Percentiles rank a stretch among this genome's conserved stretches.
Evolutionary conservation across 2,329 filamentous ascomycete genomes (phyloP).

Genomic region (Colletotrichum sp.): DNA sequence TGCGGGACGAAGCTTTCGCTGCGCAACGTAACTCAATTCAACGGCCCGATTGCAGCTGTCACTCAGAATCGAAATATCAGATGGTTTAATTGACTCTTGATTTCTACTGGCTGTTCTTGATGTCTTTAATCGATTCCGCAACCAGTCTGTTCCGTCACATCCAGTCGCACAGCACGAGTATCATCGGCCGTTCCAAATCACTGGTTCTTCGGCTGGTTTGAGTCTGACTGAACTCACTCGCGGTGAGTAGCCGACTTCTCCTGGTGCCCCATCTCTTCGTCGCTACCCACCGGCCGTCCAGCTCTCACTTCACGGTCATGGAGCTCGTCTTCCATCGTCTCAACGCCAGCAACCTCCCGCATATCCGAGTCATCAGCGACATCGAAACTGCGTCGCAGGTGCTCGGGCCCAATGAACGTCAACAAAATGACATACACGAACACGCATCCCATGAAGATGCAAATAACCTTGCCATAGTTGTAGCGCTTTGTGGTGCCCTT

Average conservation of each 20-base stretch:
- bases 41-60: not conserved
- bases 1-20: not conserved
- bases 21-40: not conserved
- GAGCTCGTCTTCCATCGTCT: slow-evolving; percentile 27
- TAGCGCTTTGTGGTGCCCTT: slow-evolving; percentile 58
- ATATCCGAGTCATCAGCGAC: slow-evolving; percentile 53
- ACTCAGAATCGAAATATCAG: not conserved
- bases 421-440: slow-evolving; percentile 67
- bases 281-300: not conserved
- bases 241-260: slow-evolving; percentile 17
- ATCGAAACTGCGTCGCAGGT: slow-evolving; percentile 56
- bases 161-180: not conserved
- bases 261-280: slow-evolving; percentile 17
- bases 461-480: slow-evolving; percentile 84
- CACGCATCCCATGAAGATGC: slow-evolving; percentile 89
- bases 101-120: not conserved
- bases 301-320: not conserved
- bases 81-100: not conserved
- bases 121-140: not conserved
- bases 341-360: slow-evolving; percentile 48
- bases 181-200: not conserved
- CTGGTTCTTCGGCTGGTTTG: not conserved
- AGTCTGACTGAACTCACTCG: not conserved
- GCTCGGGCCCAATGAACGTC: slow-evolving; percentile 67
- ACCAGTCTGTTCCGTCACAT: not conserved